Conservation (phyloP, 805 yeast genomes). For the Candida silvicultrix region DNA sequence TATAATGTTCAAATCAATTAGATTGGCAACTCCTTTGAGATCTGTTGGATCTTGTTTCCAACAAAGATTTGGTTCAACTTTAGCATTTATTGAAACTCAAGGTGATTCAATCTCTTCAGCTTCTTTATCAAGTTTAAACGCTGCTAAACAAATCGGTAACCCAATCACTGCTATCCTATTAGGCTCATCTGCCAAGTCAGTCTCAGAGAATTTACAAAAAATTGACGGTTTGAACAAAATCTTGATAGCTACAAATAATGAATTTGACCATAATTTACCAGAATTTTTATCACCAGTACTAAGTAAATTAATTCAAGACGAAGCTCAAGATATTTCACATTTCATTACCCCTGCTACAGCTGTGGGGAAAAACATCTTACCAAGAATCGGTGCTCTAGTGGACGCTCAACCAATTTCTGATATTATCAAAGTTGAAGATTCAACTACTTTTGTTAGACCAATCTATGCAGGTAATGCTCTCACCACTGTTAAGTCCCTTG, state of each 20-base stretch:
- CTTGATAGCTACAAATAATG: conserved; percentile 48
- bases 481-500: conserved; percentile 70
- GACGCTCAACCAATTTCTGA: conserved; percentile 89
- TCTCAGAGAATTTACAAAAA: conserved; percentile 46
- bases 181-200: conserved; percentile 51
- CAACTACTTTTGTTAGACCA: conserved; percentile 81
- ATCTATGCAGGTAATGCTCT: conserved; percentile 95
- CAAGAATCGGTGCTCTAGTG: conserved; percentile 78
- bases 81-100: conserved; percentile 66
- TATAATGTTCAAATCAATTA: conserved; percentile 10
- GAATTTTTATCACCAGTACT: conserved; percentile 75
- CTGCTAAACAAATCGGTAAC: conserved; percentile 70
- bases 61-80: conserved; percentile 58
- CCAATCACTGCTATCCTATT: conserved; percentile 76
- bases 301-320: conserved; percentile 29
- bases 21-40: neutral
- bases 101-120: conserved; percentile 53
- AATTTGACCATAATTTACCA: conserved; percentile 67
- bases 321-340: conserved; percentile 47
- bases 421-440: conserved; percentile 57
- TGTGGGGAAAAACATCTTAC: conserved; percentile 79
- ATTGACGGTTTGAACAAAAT: conserved; percentile 37
- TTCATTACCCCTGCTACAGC: conserved; percentile 80
- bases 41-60: conserved; percentile 2
- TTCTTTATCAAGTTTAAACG: conserved; percentile 65